Base-by-base conservation (phyloP, 2,329 filamentous ascomycete genomes). In the Neopestalotiopsis sp. region DNA sequence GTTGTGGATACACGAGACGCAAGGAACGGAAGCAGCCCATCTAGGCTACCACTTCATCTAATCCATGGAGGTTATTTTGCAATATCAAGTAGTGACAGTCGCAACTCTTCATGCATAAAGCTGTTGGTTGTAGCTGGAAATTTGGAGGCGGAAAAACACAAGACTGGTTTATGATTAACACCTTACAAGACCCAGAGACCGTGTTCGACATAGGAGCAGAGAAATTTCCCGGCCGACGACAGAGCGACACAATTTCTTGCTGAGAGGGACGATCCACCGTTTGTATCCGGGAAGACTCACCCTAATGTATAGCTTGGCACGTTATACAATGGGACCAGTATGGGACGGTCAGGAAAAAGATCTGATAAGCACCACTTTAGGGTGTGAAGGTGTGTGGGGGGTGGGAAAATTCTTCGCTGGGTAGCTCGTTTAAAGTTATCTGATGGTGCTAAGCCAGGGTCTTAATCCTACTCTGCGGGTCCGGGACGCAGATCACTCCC, bases 351-450 rank as follows among this genome's bases (percentile, higher is more conserved):
- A 52, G 14, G n/a, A 52, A 52, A 28, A 52, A 14, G 59, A 61
- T 40, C 59, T 40, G 59, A 61, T 61, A 61, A 61, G 28, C 34
- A 34, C 34, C 4, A 34, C 7, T 9, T 2, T 13, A 61, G 30
- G 32, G 45, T 61, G n/a, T 2, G 4, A 42, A 13, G 32, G 45
- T 61, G n/a, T 34, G 30, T 7, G 34, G 7, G 30, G 32, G 10
- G 30, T 20, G 59, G 32, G 14, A 61, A 61, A 34, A 6, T 61
- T 59, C 13, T 38, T 61, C 59, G 24, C 28, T 40, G 13, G 14
- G 32, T 61, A 20, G 59, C 59, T 61, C 28, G n/a, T 61, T 61
- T 64, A 64, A 49, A 32, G 61, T 64, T 64, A 64, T 64, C 61
- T 20, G 61, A 64, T 64, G 61, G 40, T 38, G 61, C 61, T 64